Percentiles rank a stretch among this genome's conserved stretches.
phyloP scores from a whole-genome alignment of 179 eudicot species.

The Drosera spatulata region DNA sequence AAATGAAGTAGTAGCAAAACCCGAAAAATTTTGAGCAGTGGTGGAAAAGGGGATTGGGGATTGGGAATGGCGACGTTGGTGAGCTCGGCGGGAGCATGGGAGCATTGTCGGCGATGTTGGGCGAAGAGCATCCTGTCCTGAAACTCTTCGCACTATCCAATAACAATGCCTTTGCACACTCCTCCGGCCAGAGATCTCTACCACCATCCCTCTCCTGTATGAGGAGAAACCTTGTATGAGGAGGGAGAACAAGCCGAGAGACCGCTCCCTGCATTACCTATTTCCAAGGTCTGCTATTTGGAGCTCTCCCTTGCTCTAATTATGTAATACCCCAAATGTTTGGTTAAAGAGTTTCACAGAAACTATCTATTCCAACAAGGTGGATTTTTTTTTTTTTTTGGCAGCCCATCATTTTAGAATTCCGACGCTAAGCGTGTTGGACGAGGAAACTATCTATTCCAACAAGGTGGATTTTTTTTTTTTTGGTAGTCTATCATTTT shows the following conservation, averaged over 20 bases:
- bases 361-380: too few relatives aligned
- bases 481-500: too few relatives aligned
- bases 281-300: constrained; percentile 51
- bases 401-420: too few relatives aligned
- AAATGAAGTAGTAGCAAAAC: too few relatives aligned
- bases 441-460: too few relatives aligned
- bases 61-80: constrained; percentile 70
- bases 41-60: too few relatives aligned
- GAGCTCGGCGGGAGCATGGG: constrained; percentile 78
- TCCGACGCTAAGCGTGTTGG: too few relatives aligned
- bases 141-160: constrained; percentile 80
- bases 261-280: constrained; percentile 79
- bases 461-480: too few relatives aligned
- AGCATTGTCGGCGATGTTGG: constrained; percentile 86
- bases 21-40: too few relatives aligned
- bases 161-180: constrained; percentile 60
- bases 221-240: constrained; percentile 94
- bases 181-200: constrained; percentile 95
- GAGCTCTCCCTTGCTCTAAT: background rate
- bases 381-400: too few relatives aligned
- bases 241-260: constrained; percentile 81
- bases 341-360: too few relatives aligned
- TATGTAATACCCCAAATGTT: background rate
- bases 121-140: constrained; percentile 44
- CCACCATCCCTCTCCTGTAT: constrained; percentile 74